phyloP scores from a whole-genome alignment of 148 eudicot genomes.

The Agrostemma githago region DNA sequence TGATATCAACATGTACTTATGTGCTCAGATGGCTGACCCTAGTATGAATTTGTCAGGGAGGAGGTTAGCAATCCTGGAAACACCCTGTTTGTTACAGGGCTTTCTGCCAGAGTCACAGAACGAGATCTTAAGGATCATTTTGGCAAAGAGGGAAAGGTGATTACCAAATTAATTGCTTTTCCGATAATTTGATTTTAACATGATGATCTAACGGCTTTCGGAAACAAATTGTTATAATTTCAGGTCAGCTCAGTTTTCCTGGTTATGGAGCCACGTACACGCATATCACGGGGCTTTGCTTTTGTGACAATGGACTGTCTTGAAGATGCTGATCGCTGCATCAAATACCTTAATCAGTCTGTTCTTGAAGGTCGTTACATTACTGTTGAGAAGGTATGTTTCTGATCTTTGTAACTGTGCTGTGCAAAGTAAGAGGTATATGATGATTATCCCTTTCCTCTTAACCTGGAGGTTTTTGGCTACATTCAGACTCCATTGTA shows the following conservation, averaged over 20 bases:
- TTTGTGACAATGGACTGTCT: conserved; percentile 70
- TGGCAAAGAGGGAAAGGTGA: conserved; percentile 80
- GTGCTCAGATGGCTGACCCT: not conserved
- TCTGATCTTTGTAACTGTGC: conserved; percentile 14
- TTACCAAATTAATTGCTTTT: not conserved
- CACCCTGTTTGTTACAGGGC: conserved; percentile 90
- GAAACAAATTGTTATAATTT: conserved; percentile 9
- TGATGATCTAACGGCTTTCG: not conserved
- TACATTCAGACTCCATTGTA: conserved; percentile 89
- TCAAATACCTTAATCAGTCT: conserved; percentile 79
- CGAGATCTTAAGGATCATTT: conserved; percentile 92
- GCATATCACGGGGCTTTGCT: conserved; percentile 89
- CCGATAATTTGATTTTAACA: not conserved
- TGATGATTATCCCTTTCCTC: conserved; percentile 38
- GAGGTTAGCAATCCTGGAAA: conserved; percentile 67
- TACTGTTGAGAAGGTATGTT: conserved; percentile 85
- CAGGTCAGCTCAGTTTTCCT: conserved; percentile 64
- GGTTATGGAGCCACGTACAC: conserved; percentile 93
- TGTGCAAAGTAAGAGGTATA: conserved; percentile 20
- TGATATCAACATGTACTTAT: conserved; percentile 28
- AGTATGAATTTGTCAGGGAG: conserved; percentile 37
- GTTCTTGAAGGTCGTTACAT: conserved; percentile 91
- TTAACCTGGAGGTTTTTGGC: conserved; percentile 87
- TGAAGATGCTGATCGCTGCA: conserved; percentile 83
- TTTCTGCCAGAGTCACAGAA: conserved; percentile 88